Evolutionary conservation across 345 rosid species (phyloP).

Genomic region (Odontarrhena argentea): DNA sequence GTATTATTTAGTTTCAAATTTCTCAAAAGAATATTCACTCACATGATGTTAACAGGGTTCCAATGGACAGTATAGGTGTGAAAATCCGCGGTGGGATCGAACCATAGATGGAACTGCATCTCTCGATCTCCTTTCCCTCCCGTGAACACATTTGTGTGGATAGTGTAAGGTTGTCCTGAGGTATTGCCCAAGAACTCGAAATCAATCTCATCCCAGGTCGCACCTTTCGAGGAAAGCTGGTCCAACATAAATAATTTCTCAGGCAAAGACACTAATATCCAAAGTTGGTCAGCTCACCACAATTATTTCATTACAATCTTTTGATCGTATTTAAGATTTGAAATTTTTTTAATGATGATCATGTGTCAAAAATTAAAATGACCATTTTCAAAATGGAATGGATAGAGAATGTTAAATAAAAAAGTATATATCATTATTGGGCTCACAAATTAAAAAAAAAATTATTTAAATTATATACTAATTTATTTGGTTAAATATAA

Average conservation of each 20-base stretch:
- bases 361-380: no score
- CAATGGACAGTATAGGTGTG: constrained; percentile 68
- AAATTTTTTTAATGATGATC: no score
- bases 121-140: constrained; percentile 65
- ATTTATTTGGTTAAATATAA: no score
- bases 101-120: constrained; percentile 67
- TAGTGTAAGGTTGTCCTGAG: constrained; percentile 59
- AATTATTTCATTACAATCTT: no score
- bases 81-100: constrained; percentile 61
- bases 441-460: no score
- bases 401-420: no score
- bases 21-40: constrained; percentile 13
- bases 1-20: not conserved
- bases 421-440: no score
- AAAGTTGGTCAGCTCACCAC: no score
- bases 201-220: constrained; percentile 65
- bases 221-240: constrained; percentile 55
- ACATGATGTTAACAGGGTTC: constrained; percentile 60
- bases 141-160: constrained; percentile 65
- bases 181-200: constrained; percentile 70
- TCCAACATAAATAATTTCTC: not conserved
- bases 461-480: no score
- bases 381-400: no score
- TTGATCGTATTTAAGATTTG: no score
- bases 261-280: no score